A percentile compares a stretch with the other conserved stretches of the same genome.
phyloP scores from a whole-genome alignment of 2,329 filamentous ascomycete species.

The Venturia effusa region DNA sequence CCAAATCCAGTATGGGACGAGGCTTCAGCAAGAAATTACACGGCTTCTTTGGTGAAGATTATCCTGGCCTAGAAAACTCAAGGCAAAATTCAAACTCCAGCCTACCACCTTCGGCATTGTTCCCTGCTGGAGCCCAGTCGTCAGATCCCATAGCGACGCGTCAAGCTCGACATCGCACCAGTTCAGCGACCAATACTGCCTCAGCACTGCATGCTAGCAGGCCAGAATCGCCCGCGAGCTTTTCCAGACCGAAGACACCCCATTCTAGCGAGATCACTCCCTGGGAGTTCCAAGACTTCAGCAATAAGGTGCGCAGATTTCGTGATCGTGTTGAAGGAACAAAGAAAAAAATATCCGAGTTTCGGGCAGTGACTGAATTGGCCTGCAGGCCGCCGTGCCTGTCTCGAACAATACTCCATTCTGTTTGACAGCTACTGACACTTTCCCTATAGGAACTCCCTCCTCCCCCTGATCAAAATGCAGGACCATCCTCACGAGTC shows the following conservation, averaged over 20 bases:
- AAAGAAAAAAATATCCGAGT: background rate
- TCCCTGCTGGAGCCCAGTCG: slow-evolving; percentile 19
- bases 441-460: slow-evolving; percentile 4
- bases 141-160: slow-evolving; percentile 22
- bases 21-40: slow-evolving; percentile 71
- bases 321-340: background rate
- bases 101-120: slow-evolving; percentile 36
- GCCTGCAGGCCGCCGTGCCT: slow-evolving; percentile 1
- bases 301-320: slow-evolving; percentile 38
- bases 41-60: slow-evolving; percentile 88
- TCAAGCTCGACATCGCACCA: slow-evolving; percentile 63
- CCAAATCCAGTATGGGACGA: slow-evolving; percentile 60
- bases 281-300: slow-evolving; percentile 81
- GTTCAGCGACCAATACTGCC: slow-evolving; percentile 60
- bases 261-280: slow-evolving; percentile 88
- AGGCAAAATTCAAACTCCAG: slow-evolving; percentile 61
- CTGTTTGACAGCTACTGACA: slow-evolving; percentile 1
- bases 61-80: slow-evolving; percentile 48
- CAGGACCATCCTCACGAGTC: background rate
- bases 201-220: slow-evolving; percentile 36
- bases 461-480: slow-evolving; percentile 8
- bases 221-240: slow-evolving; percentile 58
- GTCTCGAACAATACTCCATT: background rate
- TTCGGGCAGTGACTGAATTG: background rate
- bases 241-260: slow-evolving; percentile 70